These are phyloP conservation scores for Phytopythium aichiense DNA, from an alignment of 352 stramenopile genomes.

Conservation along the genomic window DNA sequence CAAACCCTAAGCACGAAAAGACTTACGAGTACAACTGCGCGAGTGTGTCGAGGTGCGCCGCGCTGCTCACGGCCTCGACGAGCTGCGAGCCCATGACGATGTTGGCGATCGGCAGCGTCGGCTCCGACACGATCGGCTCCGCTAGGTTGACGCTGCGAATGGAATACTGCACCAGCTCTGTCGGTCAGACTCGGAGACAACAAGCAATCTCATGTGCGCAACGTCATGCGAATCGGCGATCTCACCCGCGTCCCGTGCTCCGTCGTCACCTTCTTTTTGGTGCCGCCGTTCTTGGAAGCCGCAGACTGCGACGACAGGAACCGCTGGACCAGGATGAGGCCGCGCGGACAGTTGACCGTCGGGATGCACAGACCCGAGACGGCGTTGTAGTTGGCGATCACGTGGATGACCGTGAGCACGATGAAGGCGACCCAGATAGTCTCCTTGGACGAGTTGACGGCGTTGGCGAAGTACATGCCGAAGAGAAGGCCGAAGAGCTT, in stretches of 20 bases:
- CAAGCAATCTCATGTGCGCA: too few relatives aligned
- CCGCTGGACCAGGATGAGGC: constrained; percentile 46
- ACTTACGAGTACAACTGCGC: constrained; percentile 50
- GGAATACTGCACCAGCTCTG: constrained; percentile 26
- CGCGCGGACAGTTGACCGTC: constrained; percentile 84
- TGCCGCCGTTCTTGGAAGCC: constrained; percentile 1
- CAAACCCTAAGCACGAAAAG: background rate
- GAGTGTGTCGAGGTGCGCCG: constrained; percentile 37
- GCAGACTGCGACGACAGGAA: constrained; percentile 21
- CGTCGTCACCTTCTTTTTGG: constrained; percentile 20
- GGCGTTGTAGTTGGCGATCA: constrained; percentile 92
- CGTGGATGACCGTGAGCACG: constrained; percentile 90
- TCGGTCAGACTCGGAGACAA: background rate
- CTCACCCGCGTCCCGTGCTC: constrained; percentile 24
- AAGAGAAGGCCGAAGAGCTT: constrained; percentile 92
- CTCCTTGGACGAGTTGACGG: constrained; percentile 52
- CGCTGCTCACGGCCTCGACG: constrained; percentile 27
- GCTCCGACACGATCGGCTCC: constrained; percentile 54
- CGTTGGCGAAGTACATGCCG: constrained; percentile 82
- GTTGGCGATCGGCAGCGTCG: constrained; percentile 33
- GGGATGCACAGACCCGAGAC: constrained; percentile 87
- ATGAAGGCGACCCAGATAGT: constrained; percentile 91
- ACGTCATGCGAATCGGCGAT: background rate
- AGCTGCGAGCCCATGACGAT: constrained; percentile 67
- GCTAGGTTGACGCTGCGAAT: constrained; percentile 59